Evolutionary conservation across 495 filamentous ascomycete genomes (phyloP).

Genomic region (Penicillium malachiteum): DNA sequence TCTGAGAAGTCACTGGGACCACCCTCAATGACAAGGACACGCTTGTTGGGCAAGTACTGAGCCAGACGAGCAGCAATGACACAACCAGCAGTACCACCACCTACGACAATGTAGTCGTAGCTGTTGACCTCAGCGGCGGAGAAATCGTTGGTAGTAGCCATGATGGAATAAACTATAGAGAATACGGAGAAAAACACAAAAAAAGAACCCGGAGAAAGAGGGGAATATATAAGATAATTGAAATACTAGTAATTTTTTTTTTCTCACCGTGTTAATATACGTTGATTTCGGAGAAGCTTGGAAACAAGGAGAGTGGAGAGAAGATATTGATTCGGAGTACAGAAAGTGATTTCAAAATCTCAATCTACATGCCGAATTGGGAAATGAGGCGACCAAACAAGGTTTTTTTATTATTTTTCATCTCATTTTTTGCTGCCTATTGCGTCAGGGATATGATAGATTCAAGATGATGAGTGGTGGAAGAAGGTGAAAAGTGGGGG

Average conservation of each 20-base stretch:
- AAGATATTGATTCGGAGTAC: neutral
- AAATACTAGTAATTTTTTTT: neutral
- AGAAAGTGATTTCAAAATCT: neutral
- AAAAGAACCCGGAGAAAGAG: neutral
- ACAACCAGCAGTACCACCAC: constrained; percentile 85
- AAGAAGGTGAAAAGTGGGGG: neutral
- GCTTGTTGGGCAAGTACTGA: constrained; percentile 65
- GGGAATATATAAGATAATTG: neutral
- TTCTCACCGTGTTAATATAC: neutral
- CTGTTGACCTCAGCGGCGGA: constrained; percentile 57
- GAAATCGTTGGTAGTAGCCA: constrained; percentile 61
- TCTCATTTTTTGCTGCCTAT: neutral
- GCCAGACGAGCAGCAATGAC: constrained; percentile 74
- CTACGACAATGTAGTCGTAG: constrained; percentile 86
- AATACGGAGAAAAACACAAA: neutral
- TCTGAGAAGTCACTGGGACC: constrained; percentile 62
- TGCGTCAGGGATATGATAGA: neutral
- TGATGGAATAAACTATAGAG: constrained; percentile 27
- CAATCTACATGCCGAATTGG: constrained; percentile 1
- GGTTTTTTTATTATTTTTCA: neutral
- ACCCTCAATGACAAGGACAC: constrained; percentile 64
- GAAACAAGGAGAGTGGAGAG: neutral
- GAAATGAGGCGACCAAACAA: too few relatives aligned
- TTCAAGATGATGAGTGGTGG: neutral
- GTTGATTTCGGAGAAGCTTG: neutral